Conservation (phyloP, 345 rosid genomes). For the Triadica sebifera region DNA sequence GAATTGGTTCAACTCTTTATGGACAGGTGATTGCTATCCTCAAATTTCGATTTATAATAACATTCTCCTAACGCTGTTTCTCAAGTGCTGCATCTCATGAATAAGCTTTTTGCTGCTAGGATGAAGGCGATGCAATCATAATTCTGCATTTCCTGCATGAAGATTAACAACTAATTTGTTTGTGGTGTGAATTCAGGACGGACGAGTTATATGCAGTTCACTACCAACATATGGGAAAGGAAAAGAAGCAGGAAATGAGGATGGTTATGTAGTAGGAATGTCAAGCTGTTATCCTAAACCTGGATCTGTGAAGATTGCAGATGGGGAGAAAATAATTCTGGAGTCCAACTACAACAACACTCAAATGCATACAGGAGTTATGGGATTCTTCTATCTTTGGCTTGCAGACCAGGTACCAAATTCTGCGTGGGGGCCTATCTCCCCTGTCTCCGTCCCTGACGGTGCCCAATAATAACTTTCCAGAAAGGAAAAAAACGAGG, state of each 20-base stretch:
- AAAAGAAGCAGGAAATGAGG: slow-evolving; percentile 75
- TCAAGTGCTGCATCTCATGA: too few relatives aligned
- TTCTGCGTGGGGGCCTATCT: too few relatives aligned
- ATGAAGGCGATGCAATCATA: too few relatives aligned
- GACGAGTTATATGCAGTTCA: slow-evolving; percentile 58
- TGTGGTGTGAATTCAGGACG: slow-evolving; percentile 41
- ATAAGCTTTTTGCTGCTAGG: too few relatives aligned
- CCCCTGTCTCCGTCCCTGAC: too few relatives aligned
- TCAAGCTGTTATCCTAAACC: slow-evolving; percentile 76
- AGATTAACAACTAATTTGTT: too few relatives aligned
- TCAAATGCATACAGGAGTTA: slow-evolving; percentile 65
- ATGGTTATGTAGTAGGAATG: slow-evolving; percentile 91
- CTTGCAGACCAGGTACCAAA: slow-evolving; percentile 55
- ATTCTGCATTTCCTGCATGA: too few relatives aligned
- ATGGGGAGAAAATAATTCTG: slow-evolving; percentile 59
- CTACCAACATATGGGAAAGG: slow-evolving; percentile 63
- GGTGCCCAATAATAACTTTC: too few relatives aligned
- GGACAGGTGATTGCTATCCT: slow-evolving; percentile 51
- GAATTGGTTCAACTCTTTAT: slow-evolving; percentile 60
- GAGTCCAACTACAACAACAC: slow-evolving; percentile 61
- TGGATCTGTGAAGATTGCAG: slow-evolving; percentile 53
- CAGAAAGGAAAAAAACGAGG: too few relatives aligned
- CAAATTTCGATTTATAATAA: background rate
- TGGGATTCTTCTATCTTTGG: slow-evolving; percentile 75
- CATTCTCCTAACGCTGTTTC: too few relatives aligned